Base-by-base conservation (phyloP, 1,139 yeast species). In the Kodamaea sp. region DNA sequence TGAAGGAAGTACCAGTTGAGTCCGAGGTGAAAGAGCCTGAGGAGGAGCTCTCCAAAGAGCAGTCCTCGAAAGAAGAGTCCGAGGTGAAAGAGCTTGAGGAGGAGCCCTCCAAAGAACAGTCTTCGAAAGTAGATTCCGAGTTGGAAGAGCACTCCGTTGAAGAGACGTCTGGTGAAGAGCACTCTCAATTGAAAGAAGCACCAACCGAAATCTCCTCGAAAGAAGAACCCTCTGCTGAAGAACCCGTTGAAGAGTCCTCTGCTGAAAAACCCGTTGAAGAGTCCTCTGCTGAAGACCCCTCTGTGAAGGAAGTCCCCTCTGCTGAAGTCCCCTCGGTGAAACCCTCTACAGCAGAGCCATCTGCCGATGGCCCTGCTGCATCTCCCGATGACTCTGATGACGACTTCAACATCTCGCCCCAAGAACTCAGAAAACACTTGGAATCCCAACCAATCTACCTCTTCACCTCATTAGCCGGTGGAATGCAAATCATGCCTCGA, bases 401-500 rank as follows among this genome's bases (percentile, higher is more conserved):
- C 3, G 67, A 62, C 34, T 57, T 66, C 26, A 69, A 67, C 35
- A 53, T 70, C 4, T 65, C 74, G 2, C 72, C 75, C 6, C 75
- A 67, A 48, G 78, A 72, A 41, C 54, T 71, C 35, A 67, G 73
- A 38, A 66, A 67, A 49, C 73, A 72, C 47, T 60, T 71, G 40
- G 70, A 70, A 44, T 53, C 73, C 8, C 70, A 77, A 50, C 88
- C 92, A 4, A 79, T 87, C 25, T 86, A 81, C 57, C 60, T 90
- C 26, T 89, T 73, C 65, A 87, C 97, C 0, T 90, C 97, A 0
- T 70, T 89, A 40, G 95, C 96, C 0, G 95, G 96, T 26, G 95
- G 95, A 1, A 84, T 83, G 73, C 90, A 85, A 57, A 77, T 89
- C 57, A 79, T 83, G 53, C 77, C 84, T n/a, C 72, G 92, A 50